Base-by-base conservation (phyloP, 2,329 filamentous ascomycete genomes). In the Aspergillus sp. region DNA sequence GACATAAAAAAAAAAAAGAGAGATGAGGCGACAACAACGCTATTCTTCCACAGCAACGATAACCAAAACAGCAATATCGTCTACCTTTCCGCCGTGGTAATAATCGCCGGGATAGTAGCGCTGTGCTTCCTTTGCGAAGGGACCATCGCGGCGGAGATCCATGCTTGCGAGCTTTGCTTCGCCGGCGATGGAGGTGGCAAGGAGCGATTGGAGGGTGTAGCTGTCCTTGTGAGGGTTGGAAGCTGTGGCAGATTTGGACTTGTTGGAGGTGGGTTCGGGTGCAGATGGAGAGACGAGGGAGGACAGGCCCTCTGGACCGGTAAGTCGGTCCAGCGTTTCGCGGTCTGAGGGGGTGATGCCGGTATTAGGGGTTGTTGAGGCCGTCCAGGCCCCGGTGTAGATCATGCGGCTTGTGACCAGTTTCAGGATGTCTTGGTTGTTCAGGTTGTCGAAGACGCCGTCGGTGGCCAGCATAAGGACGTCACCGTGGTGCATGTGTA, bases 401-500 rank as follows among this genome's bases (percentile, higher is more conserved):
- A 86, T 80, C 91, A 99, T 96, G 26, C 87, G 81, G 48, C 83
- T 81, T 63, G 88, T 93, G 24, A 93, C 87, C 52, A 96, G 86
- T 58, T 87, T 85, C 12, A 99, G 82, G 30, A 96, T 88, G 64
- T 99, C 92, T 69, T 96, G 90, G 67, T 92, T 89, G 69, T 91
- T 95, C 32, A 99, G 81, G 67, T 99, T 99, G 74, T 99, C 95
- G 84, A 95, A 95, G 4, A 98, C 89, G 4, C 95, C 95, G 74
- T 99, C 95, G 0, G 92, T 96, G 2, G 92, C 95, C 64, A 99
- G 89, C 17, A 99, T 78, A n/a, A 98, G 80, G 2, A 99, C 89
- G 71, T 99, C 95, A 18, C 95, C 95, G 73, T 98, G 92, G 62
- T 89, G 87, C 55, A 98, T 83, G 42, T 80, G 76, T 72, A 96